Conservation (phyloP, 306 rosid species). For the Prunus dulcis region DNA sequence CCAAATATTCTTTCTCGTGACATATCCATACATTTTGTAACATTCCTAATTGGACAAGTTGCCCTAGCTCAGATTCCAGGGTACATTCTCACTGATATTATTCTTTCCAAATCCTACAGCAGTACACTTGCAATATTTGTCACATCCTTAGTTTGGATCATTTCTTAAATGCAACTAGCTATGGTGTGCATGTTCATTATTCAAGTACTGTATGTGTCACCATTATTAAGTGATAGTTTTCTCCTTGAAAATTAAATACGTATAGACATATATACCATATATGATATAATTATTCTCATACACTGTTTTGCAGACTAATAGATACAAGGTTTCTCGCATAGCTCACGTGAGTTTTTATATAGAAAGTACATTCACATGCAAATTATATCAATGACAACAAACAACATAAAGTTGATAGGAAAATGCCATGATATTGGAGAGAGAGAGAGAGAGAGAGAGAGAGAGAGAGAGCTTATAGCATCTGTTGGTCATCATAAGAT, state of each 20-base stretch:
- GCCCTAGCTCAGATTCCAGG: not conserved
- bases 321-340: not conserved
- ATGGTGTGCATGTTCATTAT: too few species aligned
- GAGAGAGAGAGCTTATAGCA: not conserved
- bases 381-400: not conserved
- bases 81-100: constrained; percentile 2
- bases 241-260: too few species aligned
- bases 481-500: not conserved
- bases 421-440: not conserved
- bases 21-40: not conserved
- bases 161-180: too few species aligned
- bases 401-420: not conserved
- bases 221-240: too few species aligned
- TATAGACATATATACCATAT: too few species aligned
- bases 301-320: not conserved
- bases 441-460: too few species aligned
- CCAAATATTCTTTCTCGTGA: constrained; percentile 10
- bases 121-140: not conserved
- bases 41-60: constrained; percentile 12
- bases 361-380: constrained; percentile 14
- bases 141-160: too few species aligned
- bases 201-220: too few species aligned
- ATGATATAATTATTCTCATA: too few species aligned
- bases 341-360: not conserved
- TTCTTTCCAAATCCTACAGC: not conserved